These are phyloP conservation scores for Typha latifolia DNA, from an alignment of 176 grass and related monocot genomes.

Conservation along the genomic window DNA sequence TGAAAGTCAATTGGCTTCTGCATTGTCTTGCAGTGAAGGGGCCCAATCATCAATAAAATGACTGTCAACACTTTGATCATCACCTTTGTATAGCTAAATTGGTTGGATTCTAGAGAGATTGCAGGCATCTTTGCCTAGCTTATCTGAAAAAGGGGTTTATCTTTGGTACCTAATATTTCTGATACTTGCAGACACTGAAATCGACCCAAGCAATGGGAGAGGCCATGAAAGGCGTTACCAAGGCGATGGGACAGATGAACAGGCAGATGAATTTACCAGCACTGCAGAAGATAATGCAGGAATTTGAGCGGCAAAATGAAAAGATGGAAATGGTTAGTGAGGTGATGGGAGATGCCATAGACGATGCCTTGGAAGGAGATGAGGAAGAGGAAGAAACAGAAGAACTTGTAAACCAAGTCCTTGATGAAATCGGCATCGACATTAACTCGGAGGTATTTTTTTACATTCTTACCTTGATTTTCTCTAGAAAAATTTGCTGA, in stretches of 20 bases:
- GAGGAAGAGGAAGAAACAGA: conserved; percentile 85
- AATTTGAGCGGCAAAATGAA: conserved; percentile 74
- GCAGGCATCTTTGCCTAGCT: too few species aligned
- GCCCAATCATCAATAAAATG: too few species aligned
- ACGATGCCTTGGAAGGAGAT: conserved; percentile 63
- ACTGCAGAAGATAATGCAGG: conserved; percentile 58
- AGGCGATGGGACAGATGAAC: conserved; percentile 74
- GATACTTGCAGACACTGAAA: conserved; percentile 49
- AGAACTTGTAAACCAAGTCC: conserved; percentile 68
- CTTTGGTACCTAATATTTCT: background rate
- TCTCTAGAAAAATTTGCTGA: background rate
- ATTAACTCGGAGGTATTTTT: conserved; percentile 55
- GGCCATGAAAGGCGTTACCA: conserved; percentile 78
- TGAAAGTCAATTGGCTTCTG: background rate
- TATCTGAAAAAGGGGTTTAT: too few species aligned
- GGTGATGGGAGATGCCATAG: conserved; percentile 62
- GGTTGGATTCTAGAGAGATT: too few species aligned
- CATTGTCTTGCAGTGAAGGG: too few species aligned
- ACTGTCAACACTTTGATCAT: too few species aligned
- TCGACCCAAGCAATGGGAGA: conserved; percentile 89
- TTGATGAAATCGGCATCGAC: conserved; percentile 74
- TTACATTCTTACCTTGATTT: background rate
- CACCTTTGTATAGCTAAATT: too few species aligned
- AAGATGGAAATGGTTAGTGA: conserved; percentile 68
- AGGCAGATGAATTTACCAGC: conserved; percentile 64